Percentiles rank a stretch among this genome's conserved stretches.
phyloP scores from a whole-genome alignment of 306 rosid species.

The Echinosophora koreensis region DNA sequence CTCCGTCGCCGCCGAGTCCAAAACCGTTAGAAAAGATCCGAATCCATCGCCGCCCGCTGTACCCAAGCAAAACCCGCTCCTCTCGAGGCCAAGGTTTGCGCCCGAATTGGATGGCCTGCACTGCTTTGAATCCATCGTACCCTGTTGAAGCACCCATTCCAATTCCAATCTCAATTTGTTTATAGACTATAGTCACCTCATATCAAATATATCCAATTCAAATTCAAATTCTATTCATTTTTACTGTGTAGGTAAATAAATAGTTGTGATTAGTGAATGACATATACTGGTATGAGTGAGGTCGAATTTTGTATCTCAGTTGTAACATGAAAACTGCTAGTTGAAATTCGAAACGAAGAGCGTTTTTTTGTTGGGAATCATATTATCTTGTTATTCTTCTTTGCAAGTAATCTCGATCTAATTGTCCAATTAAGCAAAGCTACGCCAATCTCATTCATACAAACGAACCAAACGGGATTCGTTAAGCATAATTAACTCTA shows the following conservation, averaged over 20 bases:
- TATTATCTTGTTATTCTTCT: too few relatives aligned
- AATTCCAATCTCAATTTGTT: neutral
- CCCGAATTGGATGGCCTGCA: conserved; percentile 73
- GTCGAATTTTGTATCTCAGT: neutral
- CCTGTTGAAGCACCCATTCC: conserved; percentile 35
- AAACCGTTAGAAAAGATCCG: conserved; percentile 22
- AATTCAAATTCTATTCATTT: conserved; percentile 35
- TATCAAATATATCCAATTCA: neutral
- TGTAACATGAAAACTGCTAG: neutral
- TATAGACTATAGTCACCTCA: neutral
- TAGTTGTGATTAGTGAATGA: neutral
- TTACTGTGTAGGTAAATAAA: conserved; percentile 9
- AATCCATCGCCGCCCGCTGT: neutral
- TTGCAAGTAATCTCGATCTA: too few relatives aligned
- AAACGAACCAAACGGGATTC: too few relatives aligned
- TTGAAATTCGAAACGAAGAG: neutral
- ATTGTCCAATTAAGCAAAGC: too few relatives aligned
- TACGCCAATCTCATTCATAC: too few relatives aligned
- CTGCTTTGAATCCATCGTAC: conserved; percentile 69
- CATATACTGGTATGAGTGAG: neutral
- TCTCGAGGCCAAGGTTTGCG: conserved; percentile 58
- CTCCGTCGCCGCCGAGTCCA: conserved; percentile 22
- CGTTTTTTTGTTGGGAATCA: neutral
- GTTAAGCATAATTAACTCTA: too few relatives aligned
- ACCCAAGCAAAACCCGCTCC: conserved; percentile 26